Conservation (phyloP, 2,329 filamentous ascomycete species). For the Ampelomyces quisqualis region DNA sequence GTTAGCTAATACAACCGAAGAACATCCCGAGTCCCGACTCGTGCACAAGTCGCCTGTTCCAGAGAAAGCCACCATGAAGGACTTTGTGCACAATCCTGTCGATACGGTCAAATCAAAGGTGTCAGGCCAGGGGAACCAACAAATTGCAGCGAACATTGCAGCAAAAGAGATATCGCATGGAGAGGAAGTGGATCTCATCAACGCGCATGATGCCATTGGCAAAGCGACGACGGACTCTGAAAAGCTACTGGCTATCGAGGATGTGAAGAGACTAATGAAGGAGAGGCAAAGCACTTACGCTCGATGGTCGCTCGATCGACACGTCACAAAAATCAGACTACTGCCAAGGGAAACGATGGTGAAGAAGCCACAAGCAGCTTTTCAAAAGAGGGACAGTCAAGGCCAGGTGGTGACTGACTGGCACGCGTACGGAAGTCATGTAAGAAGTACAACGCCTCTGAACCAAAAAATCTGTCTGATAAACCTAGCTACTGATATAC, state of each 20-base stretch:
- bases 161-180: slow-evolving; percentile 50
- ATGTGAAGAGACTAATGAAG: slow-evolving; percentile 23
- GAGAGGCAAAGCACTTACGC: slow-evolving; percentile 38
- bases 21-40: slow-evolving; percentile 22
- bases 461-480: slow-evolving; percentile 5
- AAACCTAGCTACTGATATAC: slow-evolving; percentile 29
- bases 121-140: slow-evolving; percentile 22
- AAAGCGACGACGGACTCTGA: slow-evolving; percentile 15
- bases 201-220: slow-evolving; percentile 31
- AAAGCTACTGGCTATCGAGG: slow-evolving; percentile 17
- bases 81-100: slow-evolving; percentile 28
- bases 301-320: slow-evolving; percentile 41
- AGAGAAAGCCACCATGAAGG: slow-evolving; percentile 27
- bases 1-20: slow-evolving; percentile 15
- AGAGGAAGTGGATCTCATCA: slow-evolving; percentile 41
- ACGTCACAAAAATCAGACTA: slow-evolving; percentile 38
- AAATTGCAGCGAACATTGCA: slow-evolving; percentile 32
- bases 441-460: slow-evolving; percentile 16
- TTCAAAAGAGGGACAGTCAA: slow-evolving; percentile 22
- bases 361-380: slow-evolving; percentile 23
- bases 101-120: slow-evolving; percentile 27
- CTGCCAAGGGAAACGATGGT: slow-evolving; percentile 23
- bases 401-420: slow-evolving; percentile 28
- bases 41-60: slow-evolving; percentile 13
- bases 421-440: slow-evolving; percentile 30